Percentiles rank a stretch among this genome's conserved stretches.
These are phyloP conservation scores for Colletotrichum caudatum DNA, from an alignment of 2,329 filamentous ascomycete species.

Conservation along the genomic window DNA sequence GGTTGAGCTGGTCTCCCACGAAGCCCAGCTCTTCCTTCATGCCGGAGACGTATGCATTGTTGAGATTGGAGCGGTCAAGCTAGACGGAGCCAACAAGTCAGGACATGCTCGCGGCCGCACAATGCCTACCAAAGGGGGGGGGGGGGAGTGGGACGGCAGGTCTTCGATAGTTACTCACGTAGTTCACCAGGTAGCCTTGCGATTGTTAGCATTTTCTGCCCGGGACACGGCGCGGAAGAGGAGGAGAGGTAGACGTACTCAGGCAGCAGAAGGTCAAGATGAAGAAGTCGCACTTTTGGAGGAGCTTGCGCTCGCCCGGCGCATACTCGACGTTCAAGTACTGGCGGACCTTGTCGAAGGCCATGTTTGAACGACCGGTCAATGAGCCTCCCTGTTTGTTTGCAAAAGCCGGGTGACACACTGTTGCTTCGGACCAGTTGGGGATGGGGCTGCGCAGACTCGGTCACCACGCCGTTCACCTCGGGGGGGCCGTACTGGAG, in stretches of 20 bases:
- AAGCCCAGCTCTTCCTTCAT: slow-evolving; percentile 54
- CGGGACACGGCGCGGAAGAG: not conserved
- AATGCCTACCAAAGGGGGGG: not conserved
- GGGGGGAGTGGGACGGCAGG: too few relatives aligned
- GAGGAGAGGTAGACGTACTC: slow-evolving; percentile 45
- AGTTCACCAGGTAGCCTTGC: slow-evolving; percentile 63
- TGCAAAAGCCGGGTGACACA: not conserved
- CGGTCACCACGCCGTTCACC: slow-evolving; percentile 1
- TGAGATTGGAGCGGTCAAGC: slow-evolving; percentile 47
- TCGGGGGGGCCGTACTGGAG: not conserved
- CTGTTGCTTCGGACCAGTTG: not conserved
- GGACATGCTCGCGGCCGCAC: not conserved
- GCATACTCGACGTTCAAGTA: slow-evolving; percentile 52
- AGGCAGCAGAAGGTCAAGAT: slow-evolving; percentile 74
- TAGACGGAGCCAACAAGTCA: not conserved
- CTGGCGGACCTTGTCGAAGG: slow-evolving; percentile 44
- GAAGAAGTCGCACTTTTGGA: slow-evolving; percentile 73
- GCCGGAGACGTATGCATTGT: slow-evolving; percentile 54
- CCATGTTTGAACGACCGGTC: slow-evolving; percentile 7
- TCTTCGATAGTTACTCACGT: slow-evolving; percentile 53
- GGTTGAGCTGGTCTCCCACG: slow-evolving; percentile 56
- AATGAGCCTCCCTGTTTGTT: not conserved
- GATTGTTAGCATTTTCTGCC: not conserved
- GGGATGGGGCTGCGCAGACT: not conserved
- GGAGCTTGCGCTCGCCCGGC: slow-evolving; percentile 58